Percentiles rank a stretch among this genome's conserved stretches.
phyloP scores from a whole-genome alignment of 2,329 filamentous ascomycete species.

The Ophiostoma populinum region DNA sequence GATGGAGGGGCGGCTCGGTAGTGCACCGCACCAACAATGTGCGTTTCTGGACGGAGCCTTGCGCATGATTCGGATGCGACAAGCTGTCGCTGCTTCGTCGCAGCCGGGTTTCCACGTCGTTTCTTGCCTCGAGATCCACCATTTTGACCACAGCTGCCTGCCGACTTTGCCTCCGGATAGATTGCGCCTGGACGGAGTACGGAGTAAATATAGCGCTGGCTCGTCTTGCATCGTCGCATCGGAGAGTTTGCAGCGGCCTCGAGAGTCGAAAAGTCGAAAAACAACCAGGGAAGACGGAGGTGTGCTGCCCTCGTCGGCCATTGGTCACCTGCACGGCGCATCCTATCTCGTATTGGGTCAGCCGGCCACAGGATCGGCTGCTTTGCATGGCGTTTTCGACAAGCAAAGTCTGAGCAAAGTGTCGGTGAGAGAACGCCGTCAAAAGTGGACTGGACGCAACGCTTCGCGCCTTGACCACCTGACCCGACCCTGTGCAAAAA shows the following conservation, averaged over 20 bases:
- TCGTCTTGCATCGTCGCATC: no score
- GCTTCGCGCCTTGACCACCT: not conserved
- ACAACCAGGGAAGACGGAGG: not conserved
- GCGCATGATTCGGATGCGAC: no score
- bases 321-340: conserved; percentile 2
- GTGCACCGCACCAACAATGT: no score
- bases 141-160: no score
- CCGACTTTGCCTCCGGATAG: not conserved
- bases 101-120: no score
- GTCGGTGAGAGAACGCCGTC: not conserved
- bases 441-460: conserved; percentile 1
- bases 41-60: no score
- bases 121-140: no score
- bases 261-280: not conserved
- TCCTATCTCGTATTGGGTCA: conserved; percentile 3
- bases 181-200: no score
- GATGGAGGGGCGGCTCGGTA: no score
- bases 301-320: conserved; percentile 1
- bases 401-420: no score
- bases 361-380: not conserved
- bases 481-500: not conserved
- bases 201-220: no score
- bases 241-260: not conserved
- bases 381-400: not conserved
- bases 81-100: no score